Evolutionary conservation across 1,139 yeast genomes (phyloP).

Genomic region (Pichiaceae sp.): DNA sequence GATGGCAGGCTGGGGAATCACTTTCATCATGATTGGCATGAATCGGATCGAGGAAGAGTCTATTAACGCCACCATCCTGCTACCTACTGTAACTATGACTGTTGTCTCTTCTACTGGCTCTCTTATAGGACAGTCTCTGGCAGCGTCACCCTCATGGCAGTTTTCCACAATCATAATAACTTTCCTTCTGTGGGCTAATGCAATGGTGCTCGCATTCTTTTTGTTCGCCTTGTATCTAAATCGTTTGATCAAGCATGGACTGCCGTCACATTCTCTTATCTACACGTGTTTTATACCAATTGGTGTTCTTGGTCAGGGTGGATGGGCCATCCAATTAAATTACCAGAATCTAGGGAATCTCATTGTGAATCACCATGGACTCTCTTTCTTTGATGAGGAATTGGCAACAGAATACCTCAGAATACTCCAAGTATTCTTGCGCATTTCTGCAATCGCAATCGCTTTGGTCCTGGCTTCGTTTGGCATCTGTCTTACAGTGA

Average conservation of each 20-base stretch:
- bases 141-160: conserved; percentile 30
- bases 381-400: conserved; percentile 10
- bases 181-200: conserved; percentile 59
- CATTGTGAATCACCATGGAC: conserved; percentile 12
- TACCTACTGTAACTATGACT: conserved; percentile 71
- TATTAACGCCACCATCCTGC: conserved; percentile 39
- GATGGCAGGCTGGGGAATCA: conserved; percentile 47
- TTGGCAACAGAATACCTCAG: conserved; percentile 8
- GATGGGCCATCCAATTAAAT: conserved; percentile 49
- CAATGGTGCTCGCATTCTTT: conserved; percentile 52
- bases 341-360: conserved; percentile 12
- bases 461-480: conserved; percentile 37
- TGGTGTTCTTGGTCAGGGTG: conserved; percentile 78
- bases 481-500: conserved; percentile 56
- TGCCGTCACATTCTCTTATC: conserved; percentile 41
- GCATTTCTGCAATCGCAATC: conserved; percentile 14
- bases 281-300: conserved; percentile 54
- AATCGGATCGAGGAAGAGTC: conserved; percentile 23
- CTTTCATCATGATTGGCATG: conserved; percentile 37
- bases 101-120: conserved; percentile 68
- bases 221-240: conserved; percentile 49
- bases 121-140: conserved; percentile 33
- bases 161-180: conserved; percentile 46
- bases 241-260: conserved; percentile 47
- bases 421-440: conserved; percentile 11